Base-by-base conservation (phyloP, 2,329 filamentous ascomycete species). In the Rugonectria rugulosa region DNA sequence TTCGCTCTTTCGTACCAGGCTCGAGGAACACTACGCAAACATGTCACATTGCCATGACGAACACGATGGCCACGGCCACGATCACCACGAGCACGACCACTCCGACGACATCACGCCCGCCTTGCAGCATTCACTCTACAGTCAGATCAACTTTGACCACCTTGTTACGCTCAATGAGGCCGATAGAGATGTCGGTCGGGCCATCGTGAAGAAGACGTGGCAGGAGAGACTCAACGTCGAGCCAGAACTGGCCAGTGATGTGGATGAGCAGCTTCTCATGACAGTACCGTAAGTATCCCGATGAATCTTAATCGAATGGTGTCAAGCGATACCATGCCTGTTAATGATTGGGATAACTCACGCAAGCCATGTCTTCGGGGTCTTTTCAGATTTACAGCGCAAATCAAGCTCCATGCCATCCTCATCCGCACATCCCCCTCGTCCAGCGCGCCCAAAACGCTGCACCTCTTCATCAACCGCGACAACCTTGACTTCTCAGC, bases 181-280 rank as follows among this genome's bases (percentile, higher is more conserved):
- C 10, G 73, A 76, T 12, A 77, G 86, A 7, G 84, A 87, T 56
- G 83, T 87, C 1, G 95, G 93, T 15, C 84, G 85, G 63, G 85
- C 84, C 1, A 83, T 98, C 24, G 85, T 96, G 29, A 87, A 92
- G 76, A 99, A 99, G 81, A 91, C 92, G 52, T 99, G 93, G 93
- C 83, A 84, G 6, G 88, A 98, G 75, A 81, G 95, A 51, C 74
- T 97, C 57, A 74, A 85, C 14, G 73, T 82, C 3, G 77, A 86
- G 65, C 91, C 92, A 0, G 90, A 96, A 75, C 81, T 99, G 24
- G 85, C 83, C 67, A 97, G 92, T 70, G 91, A 96, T 71, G 87
- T 88, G 0, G 95, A 98, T 72, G 92, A 97, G 78, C 92, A 99
- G 78, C 75, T 99, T n/a, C 78, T 99, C 52, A 91, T 99, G 82